Evolutionary conservation across 2,329 filamentous ascomycete genomes (phyloP), one percentile per base, ranked within the genome.

Genomic region (Amylocarpus encephaloides): DNA sequence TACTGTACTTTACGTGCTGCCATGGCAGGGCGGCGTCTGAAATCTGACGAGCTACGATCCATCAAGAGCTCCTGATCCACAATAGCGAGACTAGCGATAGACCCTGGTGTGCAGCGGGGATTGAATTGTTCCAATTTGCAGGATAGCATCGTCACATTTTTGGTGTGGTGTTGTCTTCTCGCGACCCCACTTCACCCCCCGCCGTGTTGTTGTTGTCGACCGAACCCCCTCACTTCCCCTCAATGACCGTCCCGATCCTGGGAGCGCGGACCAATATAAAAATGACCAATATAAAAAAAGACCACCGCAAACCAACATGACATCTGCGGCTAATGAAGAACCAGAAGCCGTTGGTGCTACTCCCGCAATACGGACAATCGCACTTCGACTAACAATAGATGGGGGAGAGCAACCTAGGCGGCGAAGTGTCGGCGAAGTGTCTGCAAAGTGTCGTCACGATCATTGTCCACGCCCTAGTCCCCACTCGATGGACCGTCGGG

Each of bases 121-220:
- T 35, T 19, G 38, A 36, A 36, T 19, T 16, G 13, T 36, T 38
- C 18, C 12, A 26, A 26, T 26, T 26, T 26, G 22, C 22, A 26
- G 22, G 22, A 26, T 15, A 43, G 22, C 44, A 53, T 50, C 51
- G 44, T 53, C 43, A 46, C 51, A 36, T 48, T 50, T 40, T n/a
- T 32, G 35, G 40, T 32, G 15, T 52, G 50, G 48, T 52, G 48
- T 55, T 55, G 50, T 50, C 36, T 32, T 32, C 45, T 18, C 22
- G 29, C 32, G 22, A 33, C 22, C 45, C 36, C 26, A 32, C 45
- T 16, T 6, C 41, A 6, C 41, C 19, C n/a, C 26, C 22, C 12
- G 22, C 15, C 38, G 32, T 9, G 9, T 9, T 34, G 9, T 34
- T 16, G 15, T 43, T 30, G 44, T 18, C 16, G 35, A 46, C 29